Base-by-base conservation (phyloP, 140 eudicot species). In the Stevia rebaudiana region DNA sequence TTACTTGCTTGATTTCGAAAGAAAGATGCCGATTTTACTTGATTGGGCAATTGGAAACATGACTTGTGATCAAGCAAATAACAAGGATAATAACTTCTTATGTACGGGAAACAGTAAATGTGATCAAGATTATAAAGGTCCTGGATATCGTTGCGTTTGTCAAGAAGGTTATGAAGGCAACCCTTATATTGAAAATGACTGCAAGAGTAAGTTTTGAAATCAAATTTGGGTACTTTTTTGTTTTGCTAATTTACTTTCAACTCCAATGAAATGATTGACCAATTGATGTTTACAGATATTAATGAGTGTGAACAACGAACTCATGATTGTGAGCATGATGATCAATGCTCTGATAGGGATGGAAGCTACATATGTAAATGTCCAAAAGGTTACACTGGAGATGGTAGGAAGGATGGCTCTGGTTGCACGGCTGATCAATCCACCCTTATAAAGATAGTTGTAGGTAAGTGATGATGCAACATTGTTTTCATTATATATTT, bases 101-200 rank as follows among this genome's bases (percentile, higher is more conserved):
- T 78, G 83, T 69, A 51, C 42, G 54, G 59, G 52, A 30, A 59
- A 72, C 23, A 78, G 75, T 33, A 2, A 11, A 23, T 78, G 82
- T 41, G 63, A 47, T 58, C 23, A 23, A 49, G 28, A 10, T 22
- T 51, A 78, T 17, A 8, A 1, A 0, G 82, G 79, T 18, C 75
- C 63, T 13, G 82, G 82, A 18, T 78, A 78, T 28, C 74, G 79
- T 2, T 78, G 82, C 11, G 25, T 9, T n/a, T 78, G 82, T 17
- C 0, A 0, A 4, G 42, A 24, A 3, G 82, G 82, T 10, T 78
- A 59, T 67, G 49, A 72, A 36, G 79, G 79, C 53, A 78, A 78
- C 19, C 82, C 79, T 23, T 76, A 76, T 65, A 4, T 58, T 25
- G 11, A 12, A 2, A 11, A 31, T 36, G 37, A n/a, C 2, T 75